Conservation (phyloP, 352 stramenopile species). For the Paralagenidium karlingii region DNA sequence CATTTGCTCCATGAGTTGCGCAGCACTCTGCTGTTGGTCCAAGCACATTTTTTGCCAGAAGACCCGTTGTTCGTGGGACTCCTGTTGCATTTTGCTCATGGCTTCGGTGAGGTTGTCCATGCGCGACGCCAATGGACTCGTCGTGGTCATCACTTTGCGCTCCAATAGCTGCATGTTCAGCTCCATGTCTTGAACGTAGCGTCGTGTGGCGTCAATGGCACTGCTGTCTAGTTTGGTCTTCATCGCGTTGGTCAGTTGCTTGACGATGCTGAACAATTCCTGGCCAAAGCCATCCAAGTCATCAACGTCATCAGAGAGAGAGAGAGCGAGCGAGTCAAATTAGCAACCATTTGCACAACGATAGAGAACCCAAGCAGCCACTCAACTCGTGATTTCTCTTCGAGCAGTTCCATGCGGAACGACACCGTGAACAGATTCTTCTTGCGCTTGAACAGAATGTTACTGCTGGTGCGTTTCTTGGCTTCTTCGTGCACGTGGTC, state of each 20-base stretch:
- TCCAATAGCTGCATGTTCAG: conserved; percentile 32
- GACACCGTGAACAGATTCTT: conserved; percentile 73
- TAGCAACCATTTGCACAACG: background rate
- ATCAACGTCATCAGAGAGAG: no score
- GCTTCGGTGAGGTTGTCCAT: no score
- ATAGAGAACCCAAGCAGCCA: background rate
- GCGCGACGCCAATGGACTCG: no score
- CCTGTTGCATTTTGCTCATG: no score
- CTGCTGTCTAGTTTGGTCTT: conserved; percentile 32
- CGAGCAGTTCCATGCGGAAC: conserved; percentile 49
- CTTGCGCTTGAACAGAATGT: conserved; percentile 66
- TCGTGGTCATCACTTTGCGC: no score
- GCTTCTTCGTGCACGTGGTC: conserved; percentile 64
- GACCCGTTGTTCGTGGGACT: no score
- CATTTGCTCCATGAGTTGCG: no score
- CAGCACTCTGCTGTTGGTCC: no score
- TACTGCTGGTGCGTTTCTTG: conserved; percentile 62
- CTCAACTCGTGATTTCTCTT: conserved; percentile 43
- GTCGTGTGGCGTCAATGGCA: conserved; percentile 27
- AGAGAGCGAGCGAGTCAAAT: background rate
- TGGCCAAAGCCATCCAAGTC: conserved; percentile 1
- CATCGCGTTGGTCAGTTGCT: conserved; percentile 41
- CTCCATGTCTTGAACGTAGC: conserved; percentile 39
- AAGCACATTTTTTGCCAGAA: no score
- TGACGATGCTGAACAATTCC: conserved; percentile 48